Base-by-base conservation (phyloP, 768 basidiomycete species). In the Amanita pseudoporphyria region DNA sequence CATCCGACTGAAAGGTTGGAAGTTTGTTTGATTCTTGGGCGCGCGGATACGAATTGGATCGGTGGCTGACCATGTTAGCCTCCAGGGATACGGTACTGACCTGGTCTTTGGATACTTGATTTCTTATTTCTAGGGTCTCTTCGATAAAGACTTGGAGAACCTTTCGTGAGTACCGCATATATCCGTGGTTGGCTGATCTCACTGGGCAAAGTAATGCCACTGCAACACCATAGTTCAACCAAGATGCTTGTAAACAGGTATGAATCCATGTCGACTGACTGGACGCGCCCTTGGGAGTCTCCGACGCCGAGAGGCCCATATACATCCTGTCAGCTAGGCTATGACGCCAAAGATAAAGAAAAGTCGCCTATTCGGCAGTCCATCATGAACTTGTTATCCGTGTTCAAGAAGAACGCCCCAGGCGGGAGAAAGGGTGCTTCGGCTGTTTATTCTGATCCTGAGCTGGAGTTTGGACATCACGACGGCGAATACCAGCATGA, bases 291-390 rank as follows among this genome's bases (percentile, higher is more conserved):
- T 26, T 47, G 24, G 24, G 24, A 33, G 24, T 22, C 24, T 4
- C 35, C 45, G 14, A 21, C 35, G 7, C 19, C 22, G 6, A 38
- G n/a, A 21, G 21, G 21, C 24, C 24, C 30, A 10, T 7, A 21
- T 22, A 18, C 35, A 47, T 32, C 28, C 7, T n/a, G 5, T 21
- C 5, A 18, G 5, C 10, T 50, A 26, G 52, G 30, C 45, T n/a
- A 32, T 6, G 32, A 54, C 40, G 57, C 30, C 14, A 51, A 37
- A 22, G 53, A 65, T 55, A 73, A 71, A 51, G 71, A 67, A 52
- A 80, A 73, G 58, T 82, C 79, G 4, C 78, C 79, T 2, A 64
- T 86, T 44, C 75, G 81, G 19, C 77, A 77, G 60, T 84, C 82
- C 14, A 65, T 86, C 53, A 73, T 76, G 35, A 84, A 79, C 55